Percentiles rank a stretch among this genome's conserved stretches.
Conservation (phyloP, 345 rosid species). For the Citrus glauca region DNA sequence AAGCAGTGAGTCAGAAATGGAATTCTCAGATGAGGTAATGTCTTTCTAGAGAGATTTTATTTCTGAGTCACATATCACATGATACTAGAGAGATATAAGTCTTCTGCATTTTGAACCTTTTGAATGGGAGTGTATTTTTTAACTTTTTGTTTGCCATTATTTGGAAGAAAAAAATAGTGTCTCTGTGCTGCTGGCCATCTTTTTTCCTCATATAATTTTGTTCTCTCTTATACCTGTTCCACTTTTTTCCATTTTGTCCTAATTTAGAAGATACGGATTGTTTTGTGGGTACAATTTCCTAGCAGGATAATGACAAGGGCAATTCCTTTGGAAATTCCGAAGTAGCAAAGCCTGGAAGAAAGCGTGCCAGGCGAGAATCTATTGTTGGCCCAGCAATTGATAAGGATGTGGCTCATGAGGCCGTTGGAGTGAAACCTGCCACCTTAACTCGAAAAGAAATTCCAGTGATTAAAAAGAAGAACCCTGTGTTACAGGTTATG, state of each 20-base stretch:
- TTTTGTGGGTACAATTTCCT: slow-evolving; percentile 14
- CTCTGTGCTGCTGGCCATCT: too few relatives aligned
- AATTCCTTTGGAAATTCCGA: slow-evolving; percentile 16
- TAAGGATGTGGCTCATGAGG: slow-evolving; percentile 71
- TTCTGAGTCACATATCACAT: not conserved
- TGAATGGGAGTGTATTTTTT: not conserved
- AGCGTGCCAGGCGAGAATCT: slow-evolving; percentile 59
- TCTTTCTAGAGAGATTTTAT: slow-evolving; percentile 18
- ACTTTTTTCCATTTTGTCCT: too few relatives aligned
- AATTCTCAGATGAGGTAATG: slow-evolving; percentile 76
- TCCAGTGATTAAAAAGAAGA: slow-evolving; percentile 76
- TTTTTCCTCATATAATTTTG: too few relatives aligned
- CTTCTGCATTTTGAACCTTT: not conserved
- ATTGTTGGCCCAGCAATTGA: slow-evolving; percentile 79
- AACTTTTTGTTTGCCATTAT: not conserved
- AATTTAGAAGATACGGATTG: not conserved
- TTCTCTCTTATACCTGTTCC: too few relatives aligned
- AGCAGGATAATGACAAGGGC: slow-evolving; percentile 40
- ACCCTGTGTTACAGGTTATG: slow-evolving; percentile 71
- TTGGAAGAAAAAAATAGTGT: not conserved
- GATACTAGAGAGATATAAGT: not conserved
- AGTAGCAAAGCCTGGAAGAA: slow-evolving; percentile 41
- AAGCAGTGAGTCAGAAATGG: slow-evolving; percentile 91
- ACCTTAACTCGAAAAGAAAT: slow-evolving; percentile 84
- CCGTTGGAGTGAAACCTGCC: slow-evolving; percentile 81